These are phyloP conservation scores for Sphaerulina populicola DNA, from an alignment of 2,329 filamentous ascomycete species.

Conservation along the genomic window DNA sequence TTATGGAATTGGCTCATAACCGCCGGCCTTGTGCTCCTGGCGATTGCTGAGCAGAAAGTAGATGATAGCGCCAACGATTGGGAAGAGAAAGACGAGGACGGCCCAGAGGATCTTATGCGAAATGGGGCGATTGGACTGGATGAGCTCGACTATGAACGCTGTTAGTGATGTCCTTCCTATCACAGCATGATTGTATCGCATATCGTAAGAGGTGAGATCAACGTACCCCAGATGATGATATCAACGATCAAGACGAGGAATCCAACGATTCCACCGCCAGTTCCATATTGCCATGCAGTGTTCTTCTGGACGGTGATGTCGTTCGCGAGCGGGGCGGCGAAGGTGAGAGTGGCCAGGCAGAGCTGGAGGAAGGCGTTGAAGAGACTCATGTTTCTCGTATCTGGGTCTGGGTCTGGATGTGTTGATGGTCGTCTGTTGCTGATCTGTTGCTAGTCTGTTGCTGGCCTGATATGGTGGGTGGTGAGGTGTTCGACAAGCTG, in stretches of 20 bases:
- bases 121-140: conserved; percentile 54
- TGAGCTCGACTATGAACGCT: conserved; percentile 49
- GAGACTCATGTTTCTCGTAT: conserved; percentile 1
- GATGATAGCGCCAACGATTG: conserved; percentile 52
- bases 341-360: conserved; percentile 43
- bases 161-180: conserved; percentile 7
- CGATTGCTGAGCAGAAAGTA: conserved; percentile 60
- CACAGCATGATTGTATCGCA: neutral
- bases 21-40: conserved; percentile 45
- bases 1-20: conserved; percentile 47
- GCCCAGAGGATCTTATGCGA: conserved; percentile 55
- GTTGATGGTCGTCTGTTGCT: too few relatives aligned
- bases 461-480: too few relatives aligned
- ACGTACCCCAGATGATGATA: conserved; percentile 55
- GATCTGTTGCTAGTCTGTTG: too few relatives aligned
- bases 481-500: too few relatives aligned
- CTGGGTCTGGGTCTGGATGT: too few relatives aligned
- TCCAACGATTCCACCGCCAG: conserved; percentile 53
- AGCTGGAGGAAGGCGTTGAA: conserved; percentile 47
- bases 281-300: conserved; percentile 50
- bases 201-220: too few relatives aligned
- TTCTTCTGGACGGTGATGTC: conserved; percentile 38
- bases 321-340: conserved; percentile 37
- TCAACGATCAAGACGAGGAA: conserved; percentile 56
- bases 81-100: conserved; percentile 57